phyloP scores from a whole-genome alignment of 805 yeast genomes.

The Nakazawaea molendinolei region DNA sequence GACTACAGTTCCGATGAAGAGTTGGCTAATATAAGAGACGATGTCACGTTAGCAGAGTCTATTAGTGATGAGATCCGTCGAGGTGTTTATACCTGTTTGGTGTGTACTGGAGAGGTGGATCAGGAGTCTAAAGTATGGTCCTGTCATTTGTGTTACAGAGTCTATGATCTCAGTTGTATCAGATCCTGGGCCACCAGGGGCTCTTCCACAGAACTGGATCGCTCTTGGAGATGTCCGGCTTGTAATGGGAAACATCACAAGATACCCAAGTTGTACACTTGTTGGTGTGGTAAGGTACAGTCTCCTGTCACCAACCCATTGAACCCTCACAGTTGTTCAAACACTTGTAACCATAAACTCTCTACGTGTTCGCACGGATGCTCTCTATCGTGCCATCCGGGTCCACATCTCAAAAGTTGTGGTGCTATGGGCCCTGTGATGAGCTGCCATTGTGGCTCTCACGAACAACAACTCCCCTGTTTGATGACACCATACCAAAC shows the following conservation, averaged over 20 bases:
- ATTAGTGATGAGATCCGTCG: slow-evolving; percentile 53
- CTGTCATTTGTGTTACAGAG: slow-evolving; percentile 71
- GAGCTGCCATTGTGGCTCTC: slow-evolving; percentile 70
- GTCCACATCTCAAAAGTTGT: slow-evolving; percentile 73
- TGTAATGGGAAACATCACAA: slow-evolving; percentile 47
- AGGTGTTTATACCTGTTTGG: slow-evolving; percentile 76
- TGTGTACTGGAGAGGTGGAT: slow-evolving; percentile 81
- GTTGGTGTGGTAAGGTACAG: slow-evolving; percentile 84
- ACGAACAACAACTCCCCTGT: slow-evolving; percentile 63
- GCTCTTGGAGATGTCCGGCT: slow-evolving; percentile 82
- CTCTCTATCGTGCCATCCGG: slow-evolving; percentile 76
- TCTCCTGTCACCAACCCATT: slow-evolving; percentile 56
- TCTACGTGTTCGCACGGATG: slow-evolving; percentile 68
- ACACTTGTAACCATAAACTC: slow-evolving; percentile 58
- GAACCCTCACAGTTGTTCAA: slow-evolving; percentile 86
- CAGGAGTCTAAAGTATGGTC: slow-evolving; percentile 67
- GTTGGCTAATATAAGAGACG: slow-evolving; percentile 14
- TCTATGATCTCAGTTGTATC: slow-evolving; percentile 81
- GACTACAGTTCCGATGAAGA: slow-evolving; percentile 2
- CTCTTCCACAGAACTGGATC: slow-evolving; percentile 50
- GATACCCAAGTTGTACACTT: slow-evolving; percentile 53
- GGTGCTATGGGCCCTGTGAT: slow-evolving; percentile 70
- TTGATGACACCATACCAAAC: slow-evolving; percentile 55
- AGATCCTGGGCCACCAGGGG: slow-evolving; percentile 81
- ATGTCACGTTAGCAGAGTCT: slow-evolving; percentile 28